Evolutionary conservation across 108 stramenopile genomes (phyloP).

Genomic region (Pseudonitzschia delicatissima): DNA sequence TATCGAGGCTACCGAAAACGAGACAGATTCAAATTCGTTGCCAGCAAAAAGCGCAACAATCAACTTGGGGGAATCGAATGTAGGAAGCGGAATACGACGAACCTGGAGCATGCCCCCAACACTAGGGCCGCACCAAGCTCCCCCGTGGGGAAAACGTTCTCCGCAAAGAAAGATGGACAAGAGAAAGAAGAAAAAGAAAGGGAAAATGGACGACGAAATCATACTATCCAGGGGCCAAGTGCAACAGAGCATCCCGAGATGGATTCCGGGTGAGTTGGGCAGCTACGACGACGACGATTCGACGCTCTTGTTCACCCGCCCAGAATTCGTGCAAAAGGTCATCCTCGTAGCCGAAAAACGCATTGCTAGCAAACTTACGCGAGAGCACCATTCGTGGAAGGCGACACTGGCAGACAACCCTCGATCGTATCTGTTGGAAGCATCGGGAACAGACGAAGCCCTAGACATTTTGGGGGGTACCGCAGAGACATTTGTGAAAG

Average conservation of each 20-base stretch:
- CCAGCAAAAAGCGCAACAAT: no score
- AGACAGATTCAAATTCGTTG: no score
- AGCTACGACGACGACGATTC: neutral
- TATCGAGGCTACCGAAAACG: neutral
- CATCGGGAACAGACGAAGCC: neutral
- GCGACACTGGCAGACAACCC: slow-evolving; percentile 2
- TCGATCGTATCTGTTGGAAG: slow-evolving; percentile 3
- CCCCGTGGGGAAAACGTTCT: no score
- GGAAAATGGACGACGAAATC: neutral
- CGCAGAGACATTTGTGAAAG: neutral
- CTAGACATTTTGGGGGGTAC: neutral
- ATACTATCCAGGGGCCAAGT: neutral
- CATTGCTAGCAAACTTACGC: neutral
- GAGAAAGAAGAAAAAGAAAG: no score
- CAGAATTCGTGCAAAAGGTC: slow-evolving; percentile 1
- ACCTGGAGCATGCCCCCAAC: no score
- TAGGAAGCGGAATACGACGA: no score
- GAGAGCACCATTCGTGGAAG: neutral
- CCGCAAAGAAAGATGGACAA: no score
- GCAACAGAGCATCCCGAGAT: slow-evolving; percentile 4
- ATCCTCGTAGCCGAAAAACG: neutral
- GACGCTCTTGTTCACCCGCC: neutral
- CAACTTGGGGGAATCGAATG: no score
- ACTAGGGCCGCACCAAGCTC: no score
- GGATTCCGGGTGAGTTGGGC: slow-evolving; percentile 3